These are phyloP conservation scores for Cyclostephanos tholiformis DNA, from an alignment of 108 stramenopile species.

Conservation along the genomic window DNA sequence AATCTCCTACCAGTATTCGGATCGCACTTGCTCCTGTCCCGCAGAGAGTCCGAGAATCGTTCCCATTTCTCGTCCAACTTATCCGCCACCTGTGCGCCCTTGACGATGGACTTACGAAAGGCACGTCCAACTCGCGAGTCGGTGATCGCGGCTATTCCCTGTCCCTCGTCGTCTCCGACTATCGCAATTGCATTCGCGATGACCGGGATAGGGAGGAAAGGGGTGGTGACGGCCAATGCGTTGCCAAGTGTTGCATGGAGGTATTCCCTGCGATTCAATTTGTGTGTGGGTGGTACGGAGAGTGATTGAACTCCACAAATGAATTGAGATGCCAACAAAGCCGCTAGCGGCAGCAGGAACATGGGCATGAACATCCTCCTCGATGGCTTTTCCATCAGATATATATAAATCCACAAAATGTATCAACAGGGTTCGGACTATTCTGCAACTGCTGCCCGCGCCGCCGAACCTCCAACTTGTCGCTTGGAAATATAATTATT, in stretches of 20 bases:
- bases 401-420: no score
- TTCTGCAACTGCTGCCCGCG: no score
- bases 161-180: constrained; percentile 17
- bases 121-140: constrained; percentile 48
- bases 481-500: no score
- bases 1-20: constrained; percentile 49
- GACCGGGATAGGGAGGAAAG: constrained; percentile 11
- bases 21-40: constrained; percentile 64
- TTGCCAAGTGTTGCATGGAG: background rate
- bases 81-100: constrained; percentile 57
- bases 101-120: constrained; percentile 45
- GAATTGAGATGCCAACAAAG: background rate
- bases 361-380: background rate
- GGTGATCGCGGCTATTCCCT: constrained; percentile 57
- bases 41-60: constrained; percentile 42
- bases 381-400: background rate
- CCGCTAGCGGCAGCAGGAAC: background rate
- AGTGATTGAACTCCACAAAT: constrained; percentile 12
- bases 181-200: constrained; percentile 18
- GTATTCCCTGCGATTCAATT: constrained; percentile 30
- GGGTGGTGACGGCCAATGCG: constrained; percentile 1
- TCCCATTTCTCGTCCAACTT: constrained; percentile 61
- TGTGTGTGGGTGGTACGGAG: constrained; percentile 3
- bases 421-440: no score
- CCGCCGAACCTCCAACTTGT: no score